phyloP scores from a whole-genome alignment of 2,329 filamentous ascomycete genomes.

The Elsinoe australis region DNA sequence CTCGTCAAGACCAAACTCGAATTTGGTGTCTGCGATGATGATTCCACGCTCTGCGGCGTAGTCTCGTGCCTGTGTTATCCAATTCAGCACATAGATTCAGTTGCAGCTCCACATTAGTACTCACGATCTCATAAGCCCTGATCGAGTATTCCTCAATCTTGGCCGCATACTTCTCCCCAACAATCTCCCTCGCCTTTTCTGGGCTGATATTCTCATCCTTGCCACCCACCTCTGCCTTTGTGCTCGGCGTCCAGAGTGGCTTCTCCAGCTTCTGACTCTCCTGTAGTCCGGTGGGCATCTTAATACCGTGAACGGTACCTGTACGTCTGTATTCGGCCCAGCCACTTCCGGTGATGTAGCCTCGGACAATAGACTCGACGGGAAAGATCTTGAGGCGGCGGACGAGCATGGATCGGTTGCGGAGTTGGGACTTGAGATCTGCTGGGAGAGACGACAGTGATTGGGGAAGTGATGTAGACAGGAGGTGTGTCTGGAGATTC shows the following conservation, averaged over 20 bases:
- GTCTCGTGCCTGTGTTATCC: slow-evolving; percentile 43
- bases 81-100: too few relatives aligned
- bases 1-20: slow-evolving; percentile 61
- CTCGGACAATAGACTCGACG: slow-evolving; percentile 77
- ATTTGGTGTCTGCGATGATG: slow-evolving; percentile 71
- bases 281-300: slow-evolving; percentile 57
- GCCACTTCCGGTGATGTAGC: slow-evolving; percentile 79
- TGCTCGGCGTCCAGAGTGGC: slow-evolving; percentile 72
- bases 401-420: slow-evolving; percentile 68
- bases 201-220: slow-evolving; percentile 83
- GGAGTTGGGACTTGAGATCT: slow-evolving; percentile 30
- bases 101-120: slow-evolving; percentile 20
- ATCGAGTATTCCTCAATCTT: slow-evolving; percentile 59
- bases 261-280: slow-evolving; percentile 62
- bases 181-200: slow-evolving; percentile 53
- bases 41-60: slow-evolving; percentile 61
- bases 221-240: slow-evolving; percentile 71
- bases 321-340: slow-evolving; percentile 69
- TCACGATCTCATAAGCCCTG: slow-evolving; percentile 52
- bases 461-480: slow-evolving; percentile 52
- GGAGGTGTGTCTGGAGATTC: slow-evolving; percentile 54
- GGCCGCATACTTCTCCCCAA: slow-evolving; percentile 57
- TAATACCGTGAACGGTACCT: slow-evolving; percentile 73
- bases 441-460: slow-evolving; percentile 45
- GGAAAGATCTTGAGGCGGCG: slow-evolving; percentile 66